Base-by-base conservation (phyloP, 306 rosid species). In the Heteromeles arbutifolia region DNA sequence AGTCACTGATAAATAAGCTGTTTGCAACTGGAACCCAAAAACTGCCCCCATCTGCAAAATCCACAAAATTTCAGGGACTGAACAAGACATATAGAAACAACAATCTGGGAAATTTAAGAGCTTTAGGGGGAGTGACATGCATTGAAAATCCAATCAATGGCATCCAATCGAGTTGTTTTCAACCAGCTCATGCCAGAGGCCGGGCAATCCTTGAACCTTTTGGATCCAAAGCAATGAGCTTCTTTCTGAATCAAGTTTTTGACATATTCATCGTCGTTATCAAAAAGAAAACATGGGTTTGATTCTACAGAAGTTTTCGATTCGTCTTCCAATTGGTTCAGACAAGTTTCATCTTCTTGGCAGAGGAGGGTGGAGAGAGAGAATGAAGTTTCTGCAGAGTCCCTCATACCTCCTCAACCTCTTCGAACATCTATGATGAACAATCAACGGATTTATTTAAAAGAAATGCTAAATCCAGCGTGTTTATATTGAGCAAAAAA, bases 101-200 rank as follows among this genome's bases (percentile, higher is more conserved):
- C 14, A 31, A 74, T 1, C 22, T n/a, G 34, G n/a, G 74, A 54
- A 45, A 65, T 29, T 21, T 9, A 10, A 61, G 50, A 50, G 70
- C 59, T 31, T 74, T 32, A 45, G 56, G 25, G 29, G 72, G 52
- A 75, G 69, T 75, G 71, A 92, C 98, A 26, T 80, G 91, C 98
- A 81, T 86, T 87, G 88, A 90, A 84, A 95, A 90, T 86, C 98
- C 98, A 95, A 24, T 89, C 82, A 74, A 90, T 78, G 69, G 93
- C 87, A 75, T 86, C 84, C 28, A 85, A 69, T 24, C 97, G 98
- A 68, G 85, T 90, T 79, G 39, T 69, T 70, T 75, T 78, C 67
- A 90, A 78, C 93, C 88, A 87, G 72, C 5, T 70, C 8, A 68
- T 52, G 66, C 31, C n/a, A 28, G 66, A 62, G 22, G 12, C 44